These are phyloP conservation scores for Botrytis galanthina DNA, from an alignment of 2,329 filamentous ascomycete species.

Conservation along the genomic window DNA sequence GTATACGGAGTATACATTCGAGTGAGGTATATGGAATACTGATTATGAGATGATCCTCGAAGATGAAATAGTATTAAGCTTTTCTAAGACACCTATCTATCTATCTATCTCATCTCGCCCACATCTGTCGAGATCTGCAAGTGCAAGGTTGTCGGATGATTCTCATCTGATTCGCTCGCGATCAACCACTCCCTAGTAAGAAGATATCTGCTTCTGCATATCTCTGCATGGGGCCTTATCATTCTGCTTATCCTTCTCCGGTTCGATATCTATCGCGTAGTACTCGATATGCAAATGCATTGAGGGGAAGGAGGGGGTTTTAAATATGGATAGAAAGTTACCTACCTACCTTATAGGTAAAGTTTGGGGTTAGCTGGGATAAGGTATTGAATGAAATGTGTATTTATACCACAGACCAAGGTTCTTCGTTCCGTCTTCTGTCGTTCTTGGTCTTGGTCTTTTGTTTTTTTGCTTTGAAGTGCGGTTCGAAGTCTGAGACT, in stretches of 20 bases:
- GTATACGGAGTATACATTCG: not conserved
- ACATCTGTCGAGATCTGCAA: not conserved
- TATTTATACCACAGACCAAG: not conserved
- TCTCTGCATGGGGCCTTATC: not conserved
- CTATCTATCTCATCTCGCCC: not conserved
- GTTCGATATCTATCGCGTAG: not conserved
- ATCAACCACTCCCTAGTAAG: not conserved
- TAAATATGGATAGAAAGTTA: not conserved
- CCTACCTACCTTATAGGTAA: not conserved
- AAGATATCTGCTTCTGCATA: not conserved
- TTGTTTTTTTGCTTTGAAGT: not conserved
- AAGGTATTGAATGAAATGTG: not conserved
- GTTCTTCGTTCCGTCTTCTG: not conserved
- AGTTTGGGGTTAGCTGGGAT: not conserved
- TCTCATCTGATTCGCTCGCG: not conserved
- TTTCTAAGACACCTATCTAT: not conserved
- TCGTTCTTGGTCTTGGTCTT: not conserved
- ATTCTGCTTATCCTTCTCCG: not conserved
- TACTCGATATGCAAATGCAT: not conserved
- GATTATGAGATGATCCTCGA: not conserved
- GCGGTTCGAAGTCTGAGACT: not conserved
- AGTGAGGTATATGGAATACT: not conserved
- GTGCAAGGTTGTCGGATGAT: not conserved
- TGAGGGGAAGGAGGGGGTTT: not conserved
- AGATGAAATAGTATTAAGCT: not conserved